Evolutionary conservation across 106 monocot genomes (phyloP).

Genomic region (Apostasia shenzhenica): DNA sequence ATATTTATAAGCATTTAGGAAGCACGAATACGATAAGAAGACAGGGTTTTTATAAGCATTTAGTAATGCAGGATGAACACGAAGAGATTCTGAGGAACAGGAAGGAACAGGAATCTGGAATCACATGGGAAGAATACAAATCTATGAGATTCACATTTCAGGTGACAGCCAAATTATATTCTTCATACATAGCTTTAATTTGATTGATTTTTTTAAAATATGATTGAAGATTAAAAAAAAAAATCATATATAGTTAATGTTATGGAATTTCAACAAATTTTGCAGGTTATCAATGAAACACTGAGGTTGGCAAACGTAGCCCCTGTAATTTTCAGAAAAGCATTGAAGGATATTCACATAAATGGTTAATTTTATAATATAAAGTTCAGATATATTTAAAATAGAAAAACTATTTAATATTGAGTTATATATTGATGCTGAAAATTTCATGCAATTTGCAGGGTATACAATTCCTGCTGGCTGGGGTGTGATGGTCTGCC

Average conservation of each 20-base stretch:
- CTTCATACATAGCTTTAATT: too few species aligned
- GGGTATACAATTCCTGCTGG: conserved; percentile 47
- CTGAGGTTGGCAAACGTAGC: conserved; percentile 42
- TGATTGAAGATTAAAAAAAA: too few species aligned
- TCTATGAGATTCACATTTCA: conserved; percentile 47
- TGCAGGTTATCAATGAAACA: conserved; percentile 41
- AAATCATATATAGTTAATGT: not conserved
- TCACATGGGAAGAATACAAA: conserved; percentile 56
- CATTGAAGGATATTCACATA: conserved; percentile 31
- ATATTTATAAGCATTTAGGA: too few species aligned
- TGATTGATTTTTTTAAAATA: too few species aligned
- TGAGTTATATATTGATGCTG: not conserved
- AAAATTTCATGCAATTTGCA: not conserved
- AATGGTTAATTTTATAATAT: conserved; percentile 20
- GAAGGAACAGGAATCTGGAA: conserved; percentile 23
- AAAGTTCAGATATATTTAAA: not conserved
- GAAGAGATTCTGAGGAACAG: conserved; percentile 35
- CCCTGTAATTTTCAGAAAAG: conserved; percentile 47
- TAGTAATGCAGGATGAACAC: conserved; percentile 30
- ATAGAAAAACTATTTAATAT: not conserved
- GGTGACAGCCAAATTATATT: conserved; percentile 13
- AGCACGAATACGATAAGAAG: too few species aligned
- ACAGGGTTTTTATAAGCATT: too few species aligned
- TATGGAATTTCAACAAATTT: not conserved
- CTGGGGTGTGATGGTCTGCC: conserved; percentile 41